Evolutionary conservation across 2,329 filamentous ascomycete species (phyloP).

Genomic region (Cladosporium sp.): DNA sequence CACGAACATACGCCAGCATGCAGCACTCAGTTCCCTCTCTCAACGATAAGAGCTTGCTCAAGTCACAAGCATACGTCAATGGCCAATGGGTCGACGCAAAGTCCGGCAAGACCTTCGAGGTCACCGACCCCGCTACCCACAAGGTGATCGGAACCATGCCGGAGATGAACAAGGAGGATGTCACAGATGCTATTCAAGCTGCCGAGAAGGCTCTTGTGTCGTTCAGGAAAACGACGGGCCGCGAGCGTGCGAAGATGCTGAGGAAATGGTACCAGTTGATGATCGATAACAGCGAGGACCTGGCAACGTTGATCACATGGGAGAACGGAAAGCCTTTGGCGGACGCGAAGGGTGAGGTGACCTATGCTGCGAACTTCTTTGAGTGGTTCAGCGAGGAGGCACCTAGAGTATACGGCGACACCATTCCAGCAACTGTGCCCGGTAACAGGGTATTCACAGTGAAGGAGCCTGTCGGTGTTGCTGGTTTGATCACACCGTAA

Average conservation of each 20-base stretch:
- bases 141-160: slow-evolving; percentile 79
- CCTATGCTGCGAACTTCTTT: slow-evolving; percentile 73
- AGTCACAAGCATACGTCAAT: slow-evolving; percentile 82
- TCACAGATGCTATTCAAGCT: slow-evolving; percentile 78
- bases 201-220: slow-evolving; percentile 72
- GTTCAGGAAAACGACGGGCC: slow-evolving; percentile 71
- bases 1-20: slow-evolving; percentile 44
- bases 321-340: slow-evolving; percentile 85
- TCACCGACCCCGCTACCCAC: slow-evolving; percentile 82
- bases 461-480: slow-evolving; percentile 83
- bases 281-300: slow-evolving; percentile 74
- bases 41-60: slow-evolving; percentile 65
- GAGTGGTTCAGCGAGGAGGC: slow-evolving; percentile 84
- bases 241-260: slow-evolving; percentile 72
- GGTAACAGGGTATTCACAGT: slow-evolving; percentile 75
- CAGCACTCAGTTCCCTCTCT: slow-evolving; percentile 46
- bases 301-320: slow-evolving; percentile 81
- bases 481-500: slow-evolving; percentile 73
- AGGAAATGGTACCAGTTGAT: slow-evolving; percentile 81
- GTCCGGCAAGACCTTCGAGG: slow-evolving; percentile 89
- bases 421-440: slow-evolving; percentile 67
- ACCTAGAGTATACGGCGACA: slow-evolving; percentile 70
- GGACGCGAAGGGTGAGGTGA: slow-evolving; percentile 71
- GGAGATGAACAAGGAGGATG: slow-evolving; percentile 78
- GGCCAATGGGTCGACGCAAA: slow-evolving; percentile 86